Evolutionary conservation across 1,284 basidiomycete genomes (phyloP).

Genomic region (Tilletia indica): DNA sequence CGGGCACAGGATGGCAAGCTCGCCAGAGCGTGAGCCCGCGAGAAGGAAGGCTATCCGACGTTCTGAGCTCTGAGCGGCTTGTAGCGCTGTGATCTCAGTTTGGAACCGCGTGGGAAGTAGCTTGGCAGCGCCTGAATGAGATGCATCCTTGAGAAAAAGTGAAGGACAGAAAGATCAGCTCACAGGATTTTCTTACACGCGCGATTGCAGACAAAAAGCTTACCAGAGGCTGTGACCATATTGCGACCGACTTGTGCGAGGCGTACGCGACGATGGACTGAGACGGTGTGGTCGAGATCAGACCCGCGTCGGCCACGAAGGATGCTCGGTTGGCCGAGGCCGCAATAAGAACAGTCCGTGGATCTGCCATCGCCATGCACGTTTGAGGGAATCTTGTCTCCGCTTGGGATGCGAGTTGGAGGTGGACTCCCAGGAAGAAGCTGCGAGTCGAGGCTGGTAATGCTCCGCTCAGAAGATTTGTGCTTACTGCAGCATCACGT

Average conservation of each 20-base stretch:
- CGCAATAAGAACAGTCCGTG: conserved; percentile 25
- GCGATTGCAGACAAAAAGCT: conserved; percentile 23
- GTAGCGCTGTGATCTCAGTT: conserved; percentile 36
- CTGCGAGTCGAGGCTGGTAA: too few relatives aligned
- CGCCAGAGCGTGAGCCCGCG: conserved; percentile 1
- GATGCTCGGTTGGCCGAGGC: conserved; percentile 46
- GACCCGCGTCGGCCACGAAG: conserved; percentile 47
- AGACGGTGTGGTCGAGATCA: conserved; percentile 18
- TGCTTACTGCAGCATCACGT: too few relatives aligned
- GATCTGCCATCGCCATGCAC: neutral
- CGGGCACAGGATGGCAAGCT: neutral
- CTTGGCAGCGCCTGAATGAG: conserved; percentile 21
- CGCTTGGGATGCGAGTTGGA: neutral
- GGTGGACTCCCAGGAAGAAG: neutral
- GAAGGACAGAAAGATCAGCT: neutral
- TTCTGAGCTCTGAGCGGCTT: conserved; percentile 23
- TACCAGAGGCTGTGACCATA: conserved; percentile 32
- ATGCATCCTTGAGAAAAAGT: neutral
- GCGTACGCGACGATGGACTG: conserved; percentile 37
- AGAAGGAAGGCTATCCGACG: neutral
- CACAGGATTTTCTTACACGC: neutral
- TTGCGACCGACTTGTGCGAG: conserved; percentile 41
- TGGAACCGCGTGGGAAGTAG: conserved; percentile 34
- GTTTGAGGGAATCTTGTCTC: too few relatives aligned
- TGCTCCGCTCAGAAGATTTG: too few relatives aligned